These are phyloP conservation scores for Colletotrichum simmondsii DNA, from an alignment of 2,329 filamentous ascomycete species.

Conservation along the genomic window DNA sequence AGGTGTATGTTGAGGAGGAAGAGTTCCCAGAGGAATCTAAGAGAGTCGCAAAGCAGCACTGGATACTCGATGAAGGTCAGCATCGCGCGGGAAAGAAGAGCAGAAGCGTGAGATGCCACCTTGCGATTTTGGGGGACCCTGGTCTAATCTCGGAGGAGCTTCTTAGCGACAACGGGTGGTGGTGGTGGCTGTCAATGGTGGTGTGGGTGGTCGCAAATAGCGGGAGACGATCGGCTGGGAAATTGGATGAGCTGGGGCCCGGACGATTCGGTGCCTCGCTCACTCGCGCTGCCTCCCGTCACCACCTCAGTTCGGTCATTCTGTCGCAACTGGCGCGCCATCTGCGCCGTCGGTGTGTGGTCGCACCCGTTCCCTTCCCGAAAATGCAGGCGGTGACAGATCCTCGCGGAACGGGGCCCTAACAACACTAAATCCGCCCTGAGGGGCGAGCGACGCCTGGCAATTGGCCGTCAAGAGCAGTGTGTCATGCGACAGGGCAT, in stretches of 20 bases:
- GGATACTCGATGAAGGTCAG: not conserved
- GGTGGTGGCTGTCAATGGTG: slow-evolving; percentile 11
- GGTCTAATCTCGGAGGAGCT: slow-evolving; percentile 23
- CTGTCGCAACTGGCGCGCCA: not conserved
- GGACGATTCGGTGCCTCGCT: not conserved
- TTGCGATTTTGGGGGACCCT: slow-evolving; percentile 41
- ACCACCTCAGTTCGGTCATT: too few relatives aligned
- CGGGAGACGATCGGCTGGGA: slow-evolving; percentile 22
- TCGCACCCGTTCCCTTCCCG: slow-evolving; percentile 10
- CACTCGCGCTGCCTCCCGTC: too few relatives aligned
- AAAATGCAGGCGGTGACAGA: slow-evolving; percentile 30
- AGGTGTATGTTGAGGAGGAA: not conserved
- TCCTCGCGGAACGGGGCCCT: slow-evolving; percentile 23
- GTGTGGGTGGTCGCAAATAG: slow-evolving; percentile 15
- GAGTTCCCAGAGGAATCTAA: not conserved
- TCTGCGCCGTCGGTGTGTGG: slow-evolving; percentile 22
- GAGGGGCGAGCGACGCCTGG: slow-evolving; percentile 2
- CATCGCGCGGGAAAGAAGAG: slow-evolving; percentile 12
- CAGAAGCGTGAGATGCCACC: slow-evolving; percentile 41
- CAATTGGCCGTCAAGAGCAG: slow-evolving; percentile 15
- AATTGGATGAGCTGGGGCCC: slow-evolving; percentile 11
- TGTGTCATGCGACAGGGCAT: slow-evolving; percentile 6
- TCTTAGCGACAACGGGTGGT: slow-evolving; percentile 1
- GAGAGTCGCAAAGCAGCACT: not conserved
- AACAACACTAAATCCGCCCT: not conserved